Conservation (phyloP, 108 stramenopile genomes). For the Craspedostauros australis region DNA sequence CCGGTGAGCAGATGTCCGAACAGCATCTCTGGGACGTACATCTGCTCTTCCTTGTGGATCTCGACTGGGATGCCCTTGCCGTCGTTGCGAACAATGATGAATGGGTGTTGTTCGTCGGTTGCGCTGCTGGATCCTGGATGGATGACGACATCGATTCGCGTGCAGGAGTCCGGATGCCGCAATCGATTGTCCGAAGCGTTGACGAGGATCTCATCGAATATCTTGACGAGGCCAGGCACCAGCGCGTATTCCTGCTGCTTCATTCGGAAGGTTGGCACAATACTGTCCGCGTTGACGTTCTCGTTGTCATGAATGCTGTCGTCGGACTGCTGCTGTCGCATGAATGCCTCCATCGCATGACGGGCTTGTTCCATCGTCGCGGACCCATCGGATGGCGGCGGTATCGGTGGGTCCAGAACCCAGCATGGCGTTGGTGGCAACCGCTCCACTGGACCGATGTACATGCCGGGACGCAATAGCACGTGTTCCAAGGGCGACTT, state of each 20-base stretch:
- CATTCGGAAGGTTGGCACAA: conserved; percentile 55
- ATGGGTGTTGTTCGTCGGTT: conserved; percentile 24
- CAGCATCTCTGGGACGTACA: conserved; percentile 92
- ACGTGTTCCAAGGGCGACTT: conserved; percentile 99
- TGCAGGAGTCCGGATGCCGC: conserved; percentile 63
- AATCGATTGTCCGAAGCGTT: conserved; percentile 90
- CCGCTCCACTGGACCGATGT: conserved; percentile 65
- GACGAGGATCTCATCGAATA: conserved; percentile 94
- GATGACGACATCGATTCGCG: conserved; percentile 62
- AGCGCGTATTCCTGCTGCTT: conserved; percentile 64
- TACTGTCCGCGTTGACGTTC: background rate
- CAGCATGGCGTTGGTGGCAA: conserved; percentile 24
- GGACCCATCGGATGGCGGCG: background rate
- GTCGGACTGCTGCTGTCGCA: background rate
- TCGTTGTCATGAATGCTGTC: background rate
- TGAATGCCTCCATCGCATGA: background rate
- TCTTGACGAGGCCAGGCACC: conserved; percentile 82
- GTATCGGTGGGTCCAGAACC: conserved; percentile 19
- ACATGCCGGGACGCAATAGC: conserved; percentile 95
- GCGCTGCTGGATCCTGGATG: conserved; percentile 39
- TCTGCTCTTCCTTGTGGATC: conserved; percentile 67
- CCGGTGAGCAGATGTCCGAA: conserved; percentile 98
- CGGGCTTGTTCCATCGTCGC: background rate
- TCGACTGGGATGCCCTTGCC: conserved; percentile 84
- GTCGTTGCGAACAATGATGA: conserved; percentile 77